phyloP scores from a whole-genome alignment of 148 eudicot species.

The Fagopyrum tataricum region DNA sequence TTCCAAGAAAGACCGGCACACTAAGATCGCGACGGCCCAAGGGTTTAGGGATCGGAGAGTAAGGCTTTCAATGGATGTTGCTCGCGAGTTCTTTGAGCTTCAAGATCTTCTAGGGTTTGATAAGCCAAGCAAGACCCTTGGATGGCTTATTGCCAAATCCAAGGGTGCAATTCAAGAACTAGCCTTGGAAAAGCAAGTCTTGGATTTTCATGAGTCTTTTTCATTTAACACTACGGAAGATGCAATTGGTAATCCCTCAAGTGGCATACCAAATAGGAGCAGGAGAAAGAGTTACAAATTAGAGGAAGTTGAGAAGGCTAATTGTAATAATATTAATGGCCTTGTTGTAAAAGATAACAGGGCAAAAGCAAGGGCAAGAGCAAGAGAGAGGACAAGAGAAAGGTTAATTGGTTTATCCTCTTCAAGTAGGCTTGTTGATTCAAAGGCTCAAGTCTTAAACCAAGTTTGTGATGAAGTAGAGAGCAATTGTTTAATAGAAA shows the following conservation, averaged over 20 bases:
- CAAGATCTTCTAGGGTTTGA: conserved; percentile 13
- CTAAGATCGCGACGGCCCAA: conserved; percentile 4
- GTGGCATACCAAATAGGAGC: not conserved
- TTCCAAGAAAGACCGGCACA: not conserved
- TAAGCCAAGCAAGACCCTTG: conserved; percentile 12
- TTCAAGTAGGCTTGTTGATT: not conserved
- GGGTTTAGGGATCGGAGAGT: conserved; percentile 12
- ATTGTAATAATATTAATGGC: not conserved
- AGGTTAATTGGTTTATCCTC: not conserved
- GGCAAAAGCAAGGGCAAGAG: conserved; percentile 9
- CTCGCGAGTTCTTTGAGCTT: conserved; percentile 10
- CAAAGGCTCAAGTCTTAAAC: not conserved
- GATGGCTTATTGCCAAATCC: not conserved
- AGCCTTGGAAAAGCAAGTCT: not conserved
- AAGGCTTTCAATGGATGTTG: conserved; percentile 8
- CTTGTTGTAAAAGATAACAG: not conserved
- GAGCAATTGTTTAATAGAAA: not conserved
- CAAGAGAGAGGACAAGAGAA: conserved; percentile 9
- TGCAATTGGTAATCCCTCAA: not conserved
- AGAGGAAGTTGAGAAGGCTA: not conserved
- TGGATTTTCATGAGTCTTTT: not conserved
- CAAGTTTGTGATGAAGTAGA: not conserved
- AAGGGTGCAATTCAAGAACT: conserved; percentile 1
- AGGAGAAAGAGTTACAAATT: not conserved
- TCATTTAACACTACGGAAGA: not conserved